phyloP scores from a whole-genome alignment of 2,329 filamentous ascomycete species.

The Chalaropsis ovoidea region DNA sequence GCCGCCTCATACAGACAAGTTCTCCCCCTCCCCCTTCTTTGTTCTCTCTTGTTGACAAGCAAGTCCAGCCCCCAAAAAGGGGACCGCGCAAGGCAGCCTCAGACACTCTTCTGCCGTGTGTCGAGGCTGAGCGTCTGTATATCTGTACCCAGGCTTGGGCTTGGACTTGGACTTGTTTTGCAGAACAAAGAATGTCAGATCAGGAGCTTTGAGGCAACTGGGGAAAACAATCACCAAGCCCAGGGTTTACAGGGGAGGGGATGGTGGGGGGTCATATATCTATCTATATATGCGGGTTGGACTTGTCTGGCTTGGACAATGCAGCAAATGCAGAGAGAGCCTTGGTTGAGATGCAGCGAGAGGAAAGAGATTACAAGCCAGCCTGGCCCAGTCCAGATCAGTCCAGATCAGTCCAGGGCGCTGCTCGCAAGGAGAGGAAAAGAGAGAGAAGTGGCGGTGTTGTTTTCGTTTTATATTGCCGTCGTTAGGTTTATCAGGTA shows the following conservation, averaged over 20 bases:
- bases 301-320: not conserved
- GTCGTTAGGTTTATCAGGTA: not conserved
- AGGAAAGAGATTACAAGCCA: not conserved
- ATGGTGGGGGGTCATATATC: not conserved
- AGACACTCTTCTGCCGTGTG: no score
- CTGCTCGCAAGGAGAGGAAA: not conserved
- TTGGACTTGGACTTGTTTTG: not conserved
- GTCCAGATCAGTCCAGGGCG: not conserved
- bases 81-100: no score
- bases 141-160: not conserved
- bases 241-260: not conserved
- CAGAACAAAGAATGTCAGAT: not conserved
- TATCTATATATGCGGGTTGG: not conserved
- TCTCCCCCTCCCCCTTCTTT: no score
- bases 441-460: not conserved
- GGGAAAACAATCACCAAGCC: not conserved
- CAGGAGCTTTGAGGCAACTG: not conserved
- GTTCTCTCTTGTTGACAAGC: no score
- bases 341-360: not conserved
- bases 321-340: not conserved
- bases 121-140: no score
- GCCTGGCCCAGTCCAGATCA: not conserved
- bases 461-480: not conserved
- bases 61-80: no score
- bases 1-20: not conserved